Conservation (phyloP, 116 monocot genomes). For the Phalaenopsis hybrid region DNA sequence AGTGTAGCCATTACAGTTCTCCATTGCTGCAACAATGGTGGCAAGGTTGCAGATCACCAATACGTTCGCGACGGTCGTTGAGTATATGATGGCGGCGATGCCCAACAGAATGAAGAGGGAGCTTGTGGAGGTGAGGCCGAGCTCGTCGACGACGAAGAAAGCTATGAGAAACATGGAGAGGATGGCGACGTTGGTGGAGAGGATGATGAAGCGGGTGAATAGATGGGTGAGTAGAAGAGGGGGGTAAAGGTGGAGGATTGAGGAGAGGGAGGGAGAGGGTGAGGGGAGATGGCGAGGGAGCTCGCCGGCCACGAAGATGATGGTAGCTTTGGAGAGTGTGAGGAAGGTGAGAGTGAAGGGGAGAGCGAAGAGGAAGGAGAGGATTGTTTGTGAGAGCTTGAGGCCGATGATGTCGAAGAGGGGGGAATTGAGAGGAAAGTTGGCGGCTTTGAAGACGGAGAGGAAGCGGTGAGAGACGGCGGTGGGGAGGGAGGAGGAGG, state of each 20-base stretch:
- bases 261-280: constrained; percentile 13
- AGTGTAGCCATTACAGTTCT: constrained; percentile 33
- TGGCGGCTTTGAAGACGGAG: constrained; percentile 46
- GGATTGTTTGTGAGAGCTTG: constrained; percentile 66
- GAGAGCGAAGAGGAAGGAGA: constrained; percentile 47
- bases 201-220: constrained; percentile 44
- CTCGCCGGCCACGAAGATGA: constrained; percentile 26
- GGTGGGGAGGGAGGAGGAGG: constrained; percentile 23
- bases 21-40: constrained; percentile 45
- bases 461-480: constrained; percentile 36
- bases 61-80: constrained; percentile 42
- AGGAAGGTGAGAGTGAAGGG: constrained; percentile 74
- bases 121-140: constrained; percentile 21
- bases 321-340: constrained; percentile 47
- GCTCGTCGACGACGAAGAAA: constrained; percentile 35
- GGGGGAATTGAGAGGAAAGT: constrained; percentile 35
- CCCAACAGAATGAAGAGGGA: constrained; percentile 25
- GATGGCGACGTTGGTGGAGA: constrained; percentile 49
- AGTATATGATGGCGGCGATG: constrained; percentile 44
- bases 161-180: constrained; percentile 51
- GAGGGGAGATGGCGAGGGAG: not conserved
- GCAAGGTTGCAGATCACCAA: constrained; percentile 68
- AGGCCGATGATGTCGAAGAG: constrained; percentile 47
- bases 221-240: constrained; percentile 43
- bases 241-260: constrained; percentile 32